Evolutionary conservation across 306 rosid genomes (phyloP).

Genomic region (Adenanthera pavonina): DNA sequence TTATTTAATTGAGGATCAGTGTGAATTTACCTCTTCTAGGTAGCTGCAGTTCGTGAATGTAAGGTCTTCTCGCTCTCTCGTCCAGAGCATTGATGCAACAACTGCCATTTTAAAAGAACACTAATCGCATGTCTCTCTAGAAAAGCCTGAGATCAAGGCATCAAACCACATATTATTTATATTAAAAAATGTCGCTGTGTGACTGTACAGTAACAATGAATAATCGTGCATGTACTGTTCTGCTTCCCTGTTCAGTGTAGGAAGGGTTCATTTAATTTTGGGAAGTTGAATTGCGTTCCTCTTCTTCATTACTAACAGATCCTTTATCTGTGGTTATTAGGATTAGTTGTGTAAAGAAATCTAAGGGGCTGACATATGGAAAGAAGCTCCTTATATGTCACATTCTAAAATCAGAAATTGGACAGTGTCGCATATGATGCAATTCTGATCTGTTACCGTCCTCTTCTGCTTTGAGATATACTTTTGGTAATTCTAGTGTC

Average conservation of each 20-base stretch:
- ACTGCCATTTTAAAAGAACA: not conserved
- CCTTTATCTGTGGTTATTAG: conserved; percentile 7
- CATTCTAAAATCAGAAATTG: not conserved
- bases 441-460: not conserved
- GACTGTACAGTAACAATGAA: too few relatives aligned
- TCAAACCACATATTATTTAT: not conserved
- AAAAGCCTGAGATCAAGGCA: not conserved
- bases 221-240: too few relatives aligned
- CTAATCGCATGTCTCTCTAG: not conserved
- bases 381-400: not conserved
- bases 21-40: not conserved
- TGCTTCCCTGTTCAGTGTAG: too few relatives aligned
- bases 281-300: too few relatives aligned
- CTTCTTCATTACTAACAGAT: too few relatives aligned
- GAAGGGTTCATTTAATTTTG: too few relatives aligned
- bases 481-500: not conserved
- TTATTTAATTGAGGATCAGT: not conserved
- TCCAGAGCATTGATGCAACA: not conserved
- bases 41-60: not conserved
- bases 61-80: too few relatives aligned
- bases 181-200: too few relatives aligned
- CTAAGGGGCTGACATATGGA: not conserved
- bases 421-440: not conserved
- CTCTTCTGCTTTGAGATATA: not conserved
- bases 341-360: not conserved